Evolutionary conservation across 805 yeast species (phyloP).

Genomic region (Teunomyces tritomae): DNA sequence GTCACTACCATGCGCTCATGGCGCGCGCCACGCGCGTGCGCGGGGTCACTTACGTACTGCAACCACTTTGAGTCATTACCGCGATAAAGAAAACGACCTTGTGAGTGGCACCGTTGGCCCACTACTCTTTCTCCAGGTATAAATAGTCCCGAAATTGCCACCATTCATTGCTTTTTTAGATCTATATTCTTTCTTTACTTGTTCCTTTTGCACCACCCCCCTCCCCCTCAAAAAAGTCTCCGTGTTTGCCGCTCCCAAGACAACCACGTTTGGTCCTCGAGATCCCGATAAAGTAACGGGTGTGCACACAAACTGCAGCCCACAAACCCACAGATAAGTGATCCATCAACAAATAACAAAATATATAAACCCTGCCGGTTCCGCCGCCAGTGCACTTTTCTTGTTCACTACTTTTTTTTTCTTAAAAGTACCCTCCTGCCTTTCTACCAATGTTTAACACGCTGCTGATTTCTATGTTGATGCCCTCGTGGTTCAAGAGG

Average conservation of each 20-base stretch:
- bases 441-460: constrained; percentile 11
- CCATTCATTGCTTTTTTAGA: too few species aligned
- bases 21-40: not conserved
- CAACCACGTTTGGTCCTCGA: not conserved
- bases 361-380: constrained; percentile 5
- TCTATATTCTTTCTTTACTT: not conserved
- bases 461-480: constrained; percentile 7
- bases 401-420: not conserved
- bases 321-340: constrained; percentile 5
- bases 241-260: not conserved
- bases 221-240: too few species aligned
- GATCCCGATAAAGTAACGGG: not conserved
- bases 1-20: not conserved
- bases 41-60: not conserved
- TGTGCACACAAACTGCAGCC: constrained; percentile 1
- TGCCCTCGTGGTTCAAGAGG: constrained; percentile 15
- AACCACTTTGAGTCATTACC: too few species aligned
- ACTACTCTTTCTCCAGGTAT: too few species aligned
- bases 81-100: too few species aligned
- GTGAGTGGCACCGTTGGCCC: too few species aligned
- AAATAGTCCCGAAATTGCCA: too few species aligned
- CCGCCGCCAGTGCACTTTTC: not conserved
- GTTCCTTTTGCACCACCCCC: too few species aligned
- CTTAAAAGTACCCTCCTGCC: not conserved
- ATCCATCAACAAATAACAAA: constrained; percentile 4